A percentile compares a stretch with the other conserved stretches of the same genome.
Conservation (phyloP, 2,329 filamentous ascomycete species). For the Aspergillus japonicus region DNA sequence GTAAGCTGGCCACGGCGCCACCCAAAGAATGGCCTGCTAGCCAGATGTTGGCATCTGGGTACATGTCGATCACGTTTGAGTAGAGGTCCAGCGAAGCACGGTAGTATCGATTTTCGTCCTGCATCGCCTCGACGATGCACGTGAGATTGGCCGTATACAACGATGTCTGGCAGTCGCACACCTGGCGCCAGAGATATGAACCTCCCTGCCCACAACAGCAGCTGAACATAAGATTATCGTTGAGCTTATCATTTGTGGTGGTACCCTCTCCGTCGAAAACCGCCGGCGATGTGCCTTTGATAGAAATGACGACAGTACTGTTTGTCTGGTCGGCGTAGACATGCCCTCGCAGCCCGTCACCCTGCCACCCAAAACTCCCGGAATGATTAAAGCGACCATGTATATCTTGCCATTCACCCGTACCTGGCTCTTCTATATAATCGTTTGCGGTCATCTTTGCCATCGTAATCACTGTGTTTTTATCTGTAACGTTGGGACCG, state of each 20-base stretch:
- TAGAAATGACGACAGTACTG: slow-evolving; percentile 80
- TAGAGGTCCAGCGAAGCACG: slow-evolving; percentile 85
- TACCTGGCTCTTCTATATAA: slow-evolving; percentile 71
- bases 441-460: slow-evolving; percentile 88
- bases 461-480: slow-evolving; percentile 76
- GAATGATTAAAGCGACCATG: slow-evolving; percentile 79
- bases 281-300: slow-evolving; percentile 88
- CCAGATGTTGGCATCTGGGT: slow-evolving; percentile 83
- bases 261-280: slow-evolving; percentile 97
- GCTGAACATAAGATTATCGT: slow-evolving; percentile 97
- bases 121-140: slow-evolving; percentile 73
- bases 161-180: slow-evolving; percentile 86
- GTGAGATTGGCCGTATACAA: slow-evolving; percentile 92
- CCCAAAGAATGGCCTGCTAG: slow-evolving; percentile 89
- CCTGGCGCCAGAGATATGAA: slow-evolving; percentile 83
- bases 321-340: slow-evolving; percentile 86
- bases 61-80: slow-evolving; percentile 84
- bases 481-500: slow-evolving; percentile 81
- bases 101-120: slow-evolving; percentile 87
- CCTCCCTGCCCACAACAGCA: slow-evolving; percentile 96
- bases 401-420: slow-evolving; percentile 80
- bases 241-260: slow-evolving; percentile 94
- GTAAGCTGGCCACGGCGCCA: slow-evolving; percentile 80
- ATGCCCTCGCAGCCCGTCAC: slow-evolving; percentile 85
- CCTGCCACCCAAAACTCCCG: slow-evolving; percentile 88